Evolutionary conservation across 148 eudicot species (phyloP).

Genomic region (Arbutus unedo): DNA sequence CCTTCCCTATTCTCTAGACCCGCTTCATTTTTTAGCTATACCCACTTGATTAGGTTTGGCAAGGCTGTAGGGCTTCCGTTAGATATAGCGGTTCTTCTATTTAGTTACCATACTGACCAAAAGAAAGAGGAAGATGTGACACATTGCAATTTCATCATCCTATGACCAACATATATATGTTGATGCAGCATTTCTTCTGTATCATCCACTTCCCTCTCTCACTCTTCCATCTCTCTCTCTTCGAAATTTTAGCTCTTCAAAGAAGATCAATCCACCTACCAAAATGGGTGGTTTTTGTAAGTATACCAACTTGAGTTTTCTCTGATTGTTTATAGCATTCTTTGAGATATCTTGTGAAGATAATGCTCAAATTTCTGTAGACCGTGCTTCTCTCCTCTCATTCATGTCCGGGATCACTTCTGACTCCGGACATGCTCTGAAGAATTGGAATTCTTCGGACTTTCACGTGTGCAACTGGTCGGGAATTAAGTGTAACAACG

Average conservation of each 20-base stretch:
- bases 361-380: constrained; percentile 34
- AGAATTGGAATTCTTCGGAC: constrained; percentile 48
- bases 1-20: no score
- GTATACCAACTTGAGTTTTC: constrained; percentile 25
- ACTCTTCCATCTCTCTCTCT: constrained; percentile 6
- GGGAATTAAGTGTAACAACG: constrained; percentile 47
- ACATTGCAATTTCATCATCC: not conserved
- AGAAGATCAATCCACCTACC: not conserved
- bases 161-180: not conserved
- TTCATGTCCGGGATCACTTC: constrained; percentile 44
- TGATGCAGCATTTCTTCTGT: constrained; percentile 4
- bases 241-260: constrained; percentile 5
- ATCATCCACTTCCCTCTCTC: constrained; percentile 7
- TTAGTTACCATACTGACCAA: no score
- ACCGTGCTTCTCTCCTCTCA: constrained; percentile 48
- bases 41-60: no score
- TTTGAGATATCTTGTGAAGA: constrained; percentile 24
- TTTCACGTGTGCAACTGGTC: constrained; percentile 63
- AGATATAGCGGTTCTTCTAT: no score
- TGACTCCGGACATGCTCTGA: constrained; percentile 50
- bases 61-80: no score
- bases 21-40: no score
- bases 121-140: no score
- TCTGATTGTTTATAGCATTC: constrained; percentile 39
- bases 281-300: constrained; percentile 40